These are phyloP conservation scores for Neofusicoccum sp. DNA, from an alignment of 2,329 filamentous ascomycete genomes.

Conservation along the genomic window DNA sequence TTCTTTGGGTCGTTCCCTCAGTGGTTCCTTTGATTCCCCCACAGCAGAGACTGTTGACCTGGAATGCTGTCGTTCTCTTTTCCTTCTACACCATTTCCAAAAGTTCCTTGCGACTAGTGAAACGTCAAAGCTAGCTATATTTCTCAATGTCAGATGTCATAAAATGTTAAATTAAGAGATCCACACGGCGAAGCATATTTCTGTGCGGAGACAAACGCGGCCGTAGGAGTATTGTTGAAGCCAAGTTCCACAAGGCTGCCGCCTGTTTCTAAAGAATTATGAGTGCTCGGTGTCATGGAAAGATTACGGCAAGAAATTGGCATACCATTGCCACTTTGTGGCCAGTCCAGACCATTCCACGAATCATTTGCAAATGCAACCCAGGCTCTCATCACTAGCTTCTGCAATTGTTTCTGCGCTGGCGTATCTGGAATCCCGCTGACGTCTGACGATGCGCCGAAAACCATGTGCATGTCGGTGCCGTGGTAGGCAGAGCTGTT, in stretches of 20 bases:
- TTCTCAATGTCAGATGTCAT: background rate
- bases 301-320: background rate
- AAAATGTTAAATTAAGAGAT: background rate
- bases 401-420: conserved; percentile 29
- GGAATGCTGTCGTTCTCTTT: too few relatives aligned
- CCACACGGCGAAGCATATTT: background rate
- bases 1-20: too few relatives aligned
- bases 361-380: conserved; percentile 36
- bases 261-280: background rate
- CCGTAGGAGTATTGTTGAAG: background rate
- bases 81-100: too few relatives aligned
- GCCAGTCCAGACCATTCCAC: conserved; percentile 32
- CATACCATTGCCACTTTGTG: conserved; percentile 23
- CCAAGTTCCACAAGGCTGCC: background rate
- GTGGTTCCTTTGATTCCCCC: too few relatives aligned
- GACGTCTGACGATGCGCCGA: conserved; percentile 32
- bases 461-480: conserved; percentile 35
- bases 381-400: conserved; percentile 35
- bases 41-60: too few relatives aligned
- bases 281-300: too few relatives aligned
- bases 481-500: conserved; percentile 39
- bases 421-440: conserved; percentile 25
- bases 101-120: too few relatives aligned
- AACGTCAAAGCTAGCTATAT: too few relatives aligned
- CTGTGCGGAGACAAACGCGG: background rate